phyloP scores from a whole-genome alignment of 2,329 filamentous ascomycete species.

The Fusarium transvaalense region DNA sequence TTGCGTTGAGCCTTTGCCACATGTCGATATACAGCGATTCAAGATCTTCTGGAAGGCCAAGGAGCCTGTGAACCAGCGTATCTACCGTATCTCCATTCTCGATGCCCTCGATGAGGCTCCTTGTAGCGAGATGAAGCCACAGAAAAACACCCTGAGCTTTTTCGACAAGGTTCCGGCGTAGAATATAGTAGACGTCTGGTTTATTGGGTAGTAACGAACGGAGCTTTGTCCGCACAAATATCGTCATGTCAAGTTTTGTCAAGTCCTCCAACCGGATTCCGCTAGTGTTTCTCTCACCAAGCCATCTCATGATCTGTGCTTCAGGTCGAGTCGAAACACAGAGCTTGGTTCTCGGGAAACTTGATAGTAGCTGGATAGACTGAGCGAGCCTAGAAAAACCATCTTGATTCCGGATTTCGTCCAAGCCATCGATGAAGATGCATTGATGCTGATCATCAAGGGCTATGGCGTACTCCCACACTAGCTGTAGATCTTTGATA shows the following conservation, averaged over 20 bases:
- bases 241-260: neutral
- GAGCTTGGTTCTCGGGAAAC: accelerated
- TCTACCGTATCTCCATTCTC: neutral
- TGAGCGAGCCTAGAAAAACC: accelerated
- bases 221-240: neutral
- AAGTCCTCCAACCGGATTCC: neutral
- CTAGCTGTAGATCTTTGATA: accelerated
- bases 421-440: neutral
- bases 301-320: neutral
- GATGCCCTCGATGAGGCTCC: neutral
- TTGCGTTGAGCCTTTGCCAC: slow-evolving; percentile 22
- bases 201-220: accelerated
- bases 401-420: neutral
- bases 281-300: accelerated
- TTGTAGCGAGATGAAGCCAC: neutral
- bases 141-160: slow-evolving; percentile 9
- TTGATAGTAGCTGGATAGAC: neutral
- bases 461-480: accelerated
- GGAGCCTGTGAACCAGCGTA: neutral
- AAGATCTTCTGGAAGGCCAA: neutral
- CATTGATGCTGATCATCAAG: accelerated
- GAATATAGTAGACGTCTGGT: accelerated
- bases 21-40: slow-evolving; percentile 17
- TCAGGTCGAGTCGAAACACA: neutral
- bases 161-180: accelerated